Evolutionary conservation across 2,329 filamentous ascomycete genomes (phyloP).

Genomic region (Pseudocercospora musae): DNA sequence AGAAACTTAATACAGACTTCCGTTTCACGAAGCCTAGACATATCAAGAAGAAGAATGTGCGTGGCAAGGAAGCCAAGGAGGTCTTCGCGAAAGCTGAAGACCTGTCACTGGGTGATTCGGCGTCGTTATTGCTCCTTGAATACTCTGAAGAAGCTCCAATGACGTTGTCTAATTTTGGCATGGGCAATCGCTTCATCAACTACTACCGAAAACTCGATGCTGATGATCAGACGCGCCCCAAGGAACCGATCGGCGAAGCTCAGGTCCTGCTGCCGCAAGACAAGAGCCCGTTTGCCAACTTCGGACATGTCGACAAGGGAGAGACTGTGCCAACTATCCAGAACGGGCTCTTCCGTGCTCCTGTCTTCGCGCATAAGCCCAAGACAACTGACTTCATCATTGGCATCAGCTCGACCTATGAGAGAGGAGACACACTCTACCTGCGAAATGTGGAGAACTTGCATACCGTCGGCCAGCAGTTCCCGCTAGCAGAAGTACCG

Average conservation of each 20-base stretch:
- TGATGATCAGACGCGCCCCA: conserved; percentile 73
- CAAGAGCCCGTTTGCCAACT: conserved; percentile 91
- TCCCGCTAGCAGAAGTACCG: conserved; percentile 87
- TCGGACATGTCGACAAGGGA: conserved; percentile 87
- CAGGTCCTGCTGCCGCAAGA: conserved; percentile 87
- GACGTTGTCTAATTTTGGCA: conserved; percentile 92
- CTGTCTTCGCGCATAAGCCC: conserved; percentile 81
- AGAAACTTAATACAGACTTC: conserved; percentile 59
- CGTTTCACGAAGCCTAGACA: conserved; percentile 69
- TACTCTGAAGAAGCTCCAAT: conserved; percentile 93
- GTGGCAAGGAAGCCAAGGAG: conserved; percentile 72
- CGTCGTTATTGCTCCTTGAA: conserved; percentile 81
- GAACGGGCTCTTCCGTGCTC: conserved; percentile 92
- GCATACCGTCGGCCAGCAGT: conserved; percentile 86
- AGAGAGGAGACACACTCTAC: conserved; percentile 74
- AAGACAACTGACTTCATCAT: conserved; percentile 82
- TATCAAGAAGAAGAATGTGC: conserved; percentile 78
- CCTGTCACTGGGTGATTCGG: conserved; percentile 78
- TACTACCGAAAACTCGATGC: conserved; percentile 86
- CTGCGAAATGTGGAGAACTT: conserved; percentile 88
- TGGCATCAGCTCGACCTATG: conserved; percentile 74
- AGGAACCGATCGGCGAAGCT: conserved; percentile 81
- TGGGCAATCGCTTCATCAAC: conserved; percentile 94
- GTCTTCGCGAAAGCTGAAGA: conserved; percentile 78
- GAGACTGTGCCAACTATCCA: conserved; percentile 88